Percentiles rank a stretch among this genome's conserved stretches.
Conservation (phyloP, 1,139 yeast species). For the Geotrichum candidum region DNA sequence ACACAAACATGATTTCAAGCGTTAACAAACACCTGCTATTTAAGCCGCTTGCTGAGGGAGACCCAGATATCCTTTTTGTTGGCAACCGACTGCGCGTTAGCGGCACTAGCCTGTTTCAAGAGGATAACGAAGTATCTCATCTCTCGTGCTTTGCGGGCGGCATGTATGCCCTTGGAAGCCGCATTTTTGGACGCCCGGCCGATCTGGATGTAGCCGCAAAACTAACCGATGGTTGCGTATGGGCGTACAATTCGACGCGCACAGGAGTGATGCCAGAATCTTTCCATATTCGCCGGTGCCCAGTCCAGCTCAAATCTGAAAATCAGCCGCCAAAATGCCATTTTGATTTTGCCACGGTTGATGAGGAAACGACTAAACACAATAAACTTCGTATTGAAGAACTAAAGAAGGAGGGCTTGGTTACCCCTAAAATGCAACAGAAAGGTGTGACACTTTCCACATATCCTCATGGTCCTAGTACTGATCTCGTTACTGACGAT, state of each 20-base stretch:
- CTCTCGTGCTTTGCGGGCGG: slow-evolving; percentile 73
- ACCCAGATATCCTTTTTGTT: slow-evolving; percentile 43
- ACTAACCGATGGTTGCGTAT: slow-evolving; percentile 63
- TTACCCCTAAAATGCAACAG: not conserved
- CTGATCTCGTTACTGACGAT: slow-evolving; percentile 17
- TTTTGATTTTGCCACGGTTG: slow-evolving; percentile 23
- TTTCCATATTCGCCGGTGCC: slow-evolving; percentile 38
- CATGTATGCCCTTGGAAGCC: slow-evolving; percentile 63
- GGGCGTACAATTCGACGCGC: slow-evolving; percentile 47
- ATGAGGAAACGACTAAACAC: slow-evolving; percentile 1
- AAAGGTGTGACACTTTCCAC: not conserved
- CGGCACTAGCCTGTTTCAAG: slow-evolving; percentile 12
- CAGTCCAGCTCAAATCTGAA: slow-evolving; percentile 22
- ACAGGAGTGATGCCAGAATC: slow-evolving; percentile 44
- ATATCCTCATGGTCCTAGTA: not conserved
- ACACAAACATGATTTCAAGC: slow-evolving; percentile 37
- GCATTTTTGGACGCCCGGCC: slow-evolving; percentile 43
- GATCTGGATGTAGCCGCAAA: slow-evolving; percentile 56
- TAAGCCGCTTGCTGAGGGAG: slow-evolving; percentile 39
- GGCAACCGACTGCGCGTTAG: slow-evolving; percentile 31
- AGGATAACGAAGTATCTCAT: slow-evolving; percentile 42
- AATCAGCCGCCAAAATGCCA: slow-evolving; percentile 24
- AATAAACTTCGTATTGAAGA: not conserved
- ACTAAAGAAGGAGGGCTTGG: not conserved
- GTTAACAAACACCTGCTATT: slow-evolving; percentile 41